phyloP scores from a whole-genome alignment of 768 basidiomycete species.

The Neoboletus brunneissimus region DNA sequence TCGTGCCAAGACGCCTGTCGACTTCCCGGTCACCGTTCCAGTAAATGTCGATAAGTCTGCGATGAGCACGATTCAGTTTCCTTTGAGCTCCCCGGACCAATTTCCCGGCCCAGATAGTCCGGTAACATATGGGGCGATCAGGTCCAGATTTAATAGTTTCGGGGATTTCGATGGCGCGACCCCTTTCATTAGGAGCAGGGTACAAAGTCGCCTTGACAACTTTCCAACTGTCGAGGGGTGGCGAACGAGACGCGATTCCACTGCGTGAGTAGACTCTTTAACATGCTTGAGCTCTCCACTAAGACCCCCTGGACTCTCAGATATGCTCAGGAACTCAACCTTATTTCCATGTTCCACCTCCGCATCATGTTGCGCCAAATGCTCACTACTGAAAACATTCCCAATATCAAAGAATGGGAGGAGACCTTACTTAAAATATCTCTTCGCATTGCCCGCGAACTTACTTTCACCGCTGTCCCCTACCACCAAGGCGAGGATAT shows the following conservation, averaged over 20 bases:
- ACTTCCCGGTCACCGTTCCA: slow-evolving; percentile 56
- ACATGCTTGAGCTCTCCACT: slow-evolving; percentile 2
- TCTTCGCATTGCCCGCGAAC: slow-evolving; percentile 79
- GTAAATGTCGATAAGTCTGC: slow-evolving; percentile 45
- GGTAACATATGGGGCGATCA: slow-evolving; percentile 43
- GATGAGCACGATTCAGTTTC: slow-evolving; percentile 78
- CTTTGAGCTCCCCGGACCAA: slow-evolving; percentile 73
- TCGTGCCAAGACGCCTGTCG: slow-evolving; percentile 51
- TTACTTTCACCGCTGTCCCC: slow-evolving; percentile 69
- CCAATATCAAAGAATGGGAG: slow-evolving; percentile 87
- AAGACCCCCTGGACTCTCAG: slow-evolving; percentile 35
- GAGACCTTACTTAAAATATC: slow-evolving; percentile 77
- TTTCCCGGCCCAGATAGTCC: slow-evolving; percentile 52
- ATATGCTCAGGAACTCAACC: slow-evolving; percentile 79
- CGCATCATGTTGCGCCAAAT: slow-evolving; percentile 90
- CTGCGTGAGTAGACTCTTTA: slow-evolving; percentile 58
- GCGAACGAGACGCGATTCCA: slow-evolving; percentile 86
- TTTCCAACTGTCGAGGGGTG: slow-evolving; percentile 64
- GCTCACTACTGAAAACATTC: slow-evolving; percentile 77
- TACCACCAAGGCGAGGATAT: slow-evolving; percentile 88
- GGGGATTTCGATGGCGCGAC: slow-evolving; percentile 70
- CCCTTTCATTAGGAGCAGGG: slow-evolving; percentile 82
- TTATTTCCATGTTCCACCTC: slow-evolving; percentile 85
- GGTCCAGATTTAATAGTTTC: slow-evolving; percentile 68
- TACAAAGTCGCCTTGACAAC: slow-evolving; percentile 71